These are phyloP conservation scores for Calonectria pseudoreteaudii DNA, from an alignment of 2,329 filamentous ascomycete genomes.

Conservation along the genomic window DNA sequence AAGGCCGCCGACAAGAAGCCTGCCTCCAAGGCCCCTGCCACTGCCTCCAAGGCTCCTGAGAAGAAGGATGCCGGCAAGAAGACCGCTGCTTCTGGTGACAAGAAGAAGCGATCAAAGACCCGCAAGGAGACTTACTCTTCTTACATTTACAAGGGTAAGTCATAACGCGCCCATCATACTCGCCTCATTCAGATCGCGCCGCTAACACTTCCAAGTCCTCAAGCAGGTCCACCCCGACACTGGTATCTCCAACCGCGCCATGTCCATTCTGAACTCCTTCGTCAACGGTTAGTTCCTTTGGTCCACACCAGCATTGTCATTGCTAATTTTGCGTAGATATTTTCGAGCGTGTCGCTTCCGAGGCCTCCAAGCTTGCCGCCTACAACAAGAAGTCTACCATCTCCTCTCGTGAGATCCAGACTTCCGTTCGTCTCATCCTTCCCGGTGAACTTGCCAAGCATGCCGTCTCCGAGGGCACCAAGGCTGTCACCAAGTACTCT, in stretches of 20 bases:
- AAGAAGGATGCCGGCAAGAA: constrained; percentile 99
- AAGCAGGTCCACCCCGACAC: constrained; percentile 99
- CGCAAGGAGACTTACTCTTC: constrained; percentile 99
- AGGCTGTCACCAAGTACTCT: constrained; percentile 99
- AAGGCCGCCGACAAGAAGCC: constrained; percentile 99
- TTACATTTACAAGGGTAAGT: constrained; percentile 99
- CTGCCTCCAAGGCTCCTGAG: constrained; percentile 78
- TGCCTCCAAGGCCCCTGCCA: constrained; percentile 92
- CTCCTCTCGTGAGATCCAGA: constrained; percentile 99
- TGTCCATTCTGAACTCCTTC: constrained; percentile 99
- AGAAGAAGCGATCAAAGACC: constrained; percentile 99
- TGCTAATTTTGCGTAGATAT: constrained; percentile 74
- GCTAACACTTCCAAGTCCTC: constrained; percentile 79
- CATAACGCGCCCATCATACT: constrained; percentile 22
- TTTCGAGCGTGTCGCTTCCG: constrained; percentile 98
- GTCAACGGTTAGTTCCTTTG: constrained; percentile 82
- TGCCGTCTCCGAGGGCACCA: constrained; percentile 98
- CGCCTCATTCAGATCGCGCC: constrained; percentile 20
- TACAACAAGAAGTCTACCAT: constrained; percentile 99
- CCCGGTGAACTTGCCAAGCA: constrained; percentile 99
- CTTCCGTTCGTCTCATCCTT: constrained; percentile 96
- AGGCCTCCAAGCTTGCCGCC: constrained; percentile 98
- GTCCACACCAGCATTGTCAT: not conserved
- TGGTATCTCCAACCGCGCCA: constrained; percentile 99
- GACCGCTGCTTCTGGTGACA: constrained; percentile 94